Evolutionary conservation across 2,329 filamentous ascomycete genomes (phyloP).

Genomic region (Fusarium siculi): DNA sequence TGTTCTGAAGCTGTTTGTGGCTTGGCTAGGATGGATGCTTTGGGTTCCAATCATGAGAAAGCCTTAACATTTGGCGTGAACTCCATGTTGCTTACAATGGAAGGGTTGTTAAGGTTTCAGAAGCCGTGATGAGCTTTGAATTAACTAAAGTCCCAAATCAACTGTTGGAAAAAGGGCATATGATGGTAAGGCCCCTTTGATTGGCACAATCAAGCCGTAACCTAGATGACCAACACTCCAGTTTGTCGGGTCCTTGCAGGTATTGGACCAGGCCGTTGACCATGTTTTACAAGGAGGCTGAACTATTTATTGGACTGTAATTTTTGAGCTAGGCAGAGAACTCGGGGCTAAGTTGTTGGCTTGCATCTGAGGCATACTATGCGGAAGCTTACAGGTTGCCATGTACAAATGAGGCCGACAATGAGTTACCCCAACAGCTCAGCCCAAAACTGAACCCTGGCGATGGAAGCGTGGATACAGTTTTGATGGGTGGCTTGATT

Average conservation of each 20-base stretch:
- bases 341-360: constrained; percentile 7
- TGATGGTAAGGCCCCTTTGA: not conserved
- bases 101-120: not conserved
- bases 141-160: not conserved
- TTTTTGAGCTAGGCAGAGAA: not conserved
- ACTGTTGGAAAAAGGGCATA: not conserved
- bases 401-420: constrained; percentile 33
- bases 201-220: constrained; percentile 8
- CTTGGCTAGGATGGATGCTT: constrained; percentile 14
- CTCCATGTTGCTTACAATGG: constrained; percentile 2
- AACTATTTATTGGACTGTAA: constrained; percentile 3
- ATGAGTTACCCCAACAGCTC: not conserved
- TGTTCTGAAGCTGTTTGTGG: constrained; percentile 22
- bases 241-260: constrained; percentile 20
- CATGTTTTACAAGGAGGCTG: not conserved
- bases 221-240: constrained; percentile 17
- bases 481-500: constrained; percentile 22
- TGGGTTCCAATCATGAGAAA: constrained; percentile 32
- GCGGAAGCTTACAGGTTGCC: constrained; percentile 11
- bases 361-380: constrained; percentile 17
- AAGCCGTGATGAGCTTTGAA: not conserved
- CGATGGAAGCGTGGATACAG: constrained; percentile 10
- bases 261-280: not conserved
- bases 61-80: constrained; percentile 5
- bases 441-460: constrained; percentile 9